Evolutionary conservation across 768 basidiomycete genomes (phyloP), one percentile per base, ranked within the genome.

Genomic region (Rhizopogon vesiculosus): DNA sequence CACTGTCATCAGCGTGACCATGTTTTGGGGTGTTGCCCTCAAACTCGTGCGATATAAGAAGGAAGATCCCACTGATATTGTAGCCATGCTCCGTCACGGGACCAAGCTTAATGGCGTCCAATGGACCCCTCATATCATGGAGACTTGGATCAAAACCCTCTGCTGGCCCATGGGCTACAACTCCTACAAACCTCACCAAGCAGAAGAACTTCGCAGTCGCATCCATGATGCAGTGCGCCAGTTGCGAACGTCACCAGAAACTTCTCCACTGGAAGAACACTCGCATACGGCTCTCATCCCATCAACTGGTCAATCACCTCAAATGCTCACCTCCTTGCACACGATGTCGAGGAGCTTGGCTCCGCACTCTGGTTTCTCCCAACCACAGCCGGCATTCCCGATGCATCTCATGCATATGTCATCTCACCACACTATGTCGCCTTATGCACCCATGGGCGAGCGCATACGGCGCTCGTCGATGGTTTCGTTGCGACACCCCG

Each of bases 11-110:
- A 82, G 80, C 57, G 85, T 89, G 2, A 80, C 84, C 28, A 87
- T 86, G 56, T 80, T 82, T 57, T 89, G 87, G 87, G 80, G 81
- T 1, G 79, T 89, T 42, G 83, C 86, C 3, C 79, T 89, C 61
- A 89, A 89, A 65, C 75, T 89, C 10, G 85, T 86, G 18, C 76
- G 87, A 6, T 89, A 85, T 65, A 70, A 76, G 40, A 80, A 81
- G 51, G 76, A 79, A 57, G 87, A 89, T 66, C 79, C 84, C 1
- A 74, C 66, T 1, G 87, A 89, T 66, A 85, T 88, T 56, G 83
- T 82, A 45, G 72, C 84, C n/a, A 74, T 88, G 42, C 75, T 89
- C n/a, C 77, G 80, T 53, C 80, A 84, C 55, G 85, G 85, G 1
- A 79, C 77, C 1, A 70, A 72, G 41, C 67, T 81, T 45, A 80